phyloP scores from a whole-genome alignment of 768 basidiomycete genomes.

The Russula brevipes region DNA sequence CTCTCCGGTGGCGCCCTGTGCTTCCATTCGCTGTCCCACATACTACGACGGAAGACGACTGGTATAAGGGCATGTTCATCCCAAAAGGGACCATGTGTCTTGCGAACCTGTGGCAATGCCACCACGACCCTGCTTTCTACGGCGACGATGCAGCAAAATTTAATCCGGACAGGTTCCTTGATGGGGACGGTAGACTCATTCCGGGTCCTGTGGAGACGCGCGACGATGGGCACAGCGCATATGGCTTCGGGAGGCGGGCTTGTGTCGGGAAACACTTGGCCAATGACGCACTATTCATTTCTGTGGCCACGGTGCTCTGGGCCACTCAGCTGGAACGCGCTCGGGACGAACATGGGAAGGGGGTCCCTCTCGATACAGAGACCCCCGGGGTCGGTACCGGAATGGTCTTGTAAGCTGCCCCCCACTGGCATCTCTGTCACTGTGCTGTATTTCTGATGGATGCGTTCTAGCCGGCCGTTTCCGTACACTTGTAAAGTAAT shows the following conservation, averaged over 20 bases:
- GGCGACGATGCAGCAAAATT: too few species aligned
- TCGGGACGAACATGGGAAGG: too few species aligned
- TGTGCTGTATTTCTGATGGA: neutral
- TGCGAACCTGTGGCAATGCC: too few species aligned
- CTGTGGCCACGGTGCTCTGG: neutral
- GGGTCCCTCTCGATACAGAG: conserved; percentile 1
- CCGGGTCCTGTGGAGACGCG: too few species aligned
- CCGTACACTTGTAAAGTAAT: neutral
- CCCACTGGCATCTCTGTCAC: neutral
- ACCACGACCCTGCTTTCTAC: too few species aligned
- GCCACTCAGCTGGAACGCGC: too few species aligned
- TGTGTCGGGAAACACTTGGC: conserved; percentile 6
- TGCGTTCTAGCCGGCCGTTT: neutral
- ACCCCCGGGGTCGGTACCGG: conserved; percentile 4
- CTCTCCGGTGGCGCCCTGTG: neutral
- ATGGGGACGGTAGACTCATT: too few species aligned
- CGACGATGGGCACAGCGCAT: conserved; percentile 9
- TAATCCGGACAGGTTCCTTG: too few species aligned
- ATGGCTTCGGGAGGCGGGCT: conserved; percentile 20
- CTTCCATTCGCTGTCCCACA: neutral
- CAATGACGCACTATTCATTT: conserved; percentile 22
- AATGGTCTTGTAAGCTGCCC: neutral
- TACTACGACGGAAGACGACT: too few species aligned
- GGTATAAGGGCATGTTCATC: too few species aligned
- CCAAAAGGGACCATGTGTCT: too few species aligned